These are phyloP conservation scores for Vishniacozyma victoriae DNA, from an alignment of 768 basidiomycete species.

Conservation along the genomic window DNA sequence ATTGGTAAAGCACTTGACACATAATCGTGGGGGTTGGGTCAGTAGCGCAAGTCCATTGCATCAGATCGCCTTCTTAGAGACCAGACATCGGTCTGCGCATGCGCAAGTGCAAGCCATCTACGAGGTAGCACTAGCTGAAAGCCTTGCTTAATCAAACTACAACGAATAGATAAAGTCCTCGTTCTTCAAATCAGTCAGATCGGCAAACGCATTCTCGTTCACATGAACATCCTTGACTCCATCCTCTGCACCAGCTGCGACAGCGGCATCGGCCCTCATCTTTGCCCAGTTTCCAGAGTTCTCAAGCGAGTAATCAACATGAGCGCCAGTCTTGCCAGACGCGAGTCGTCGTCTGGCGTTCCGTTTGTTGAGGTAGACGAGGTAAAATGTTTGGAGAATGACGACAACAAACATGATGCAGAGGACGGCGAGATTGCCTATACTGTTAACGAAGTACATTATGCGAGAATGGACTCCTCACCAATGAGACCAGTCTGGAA, in stretches of 20 bases:
- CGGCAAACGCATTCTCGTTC: constrained; percentile 17
- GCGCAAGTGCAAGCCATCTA: too few species aligned
- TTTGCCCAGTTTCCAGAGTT: constrained; percentile 4
- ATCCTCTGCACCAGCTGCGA: constrained; percentile 10
- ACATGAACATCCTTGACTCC: constrained; percentile 3
- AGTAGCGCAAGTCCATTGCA: too few species aligned
- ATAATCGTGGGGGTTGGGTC: too few species aligned
- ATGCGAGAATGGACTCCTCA: too few species aligned
- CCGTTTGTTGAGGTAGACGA: constrained; percentile 4
- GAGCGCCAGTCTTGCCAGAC: constrained; percentile 8
- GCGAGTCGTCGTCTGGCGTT: constrained; percentile 8
- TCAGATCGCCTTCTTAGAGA: too few species aligned
- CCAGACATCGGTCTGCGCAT: too few species aligned
- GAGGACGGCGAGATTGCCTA: constrained; percentile 7
- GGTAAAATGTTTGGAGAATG: constrained; percentile 6
- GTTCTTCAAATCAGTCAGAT: constrained; percentile 31
- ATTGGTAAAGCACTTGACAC: too few species aligned
- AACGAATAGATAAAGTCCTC: constrained; percentile 36
- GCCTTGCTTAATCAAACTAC: too few species aligned
- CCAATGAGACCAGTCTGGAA: constrained; percentile 10
- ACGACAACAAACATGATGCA: constrained; percentile 2
- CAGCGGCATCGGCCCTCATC: constrained; percentile 1
- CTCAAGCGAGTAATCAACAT: constrained; percentile 8
- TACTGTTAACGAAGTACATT: too few species aligned
- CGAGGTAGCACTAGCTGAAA: too few species aligned